Conservation (phyloP, 1,284 basidiomycete species). For the Lentinus polychrous region DNA sequence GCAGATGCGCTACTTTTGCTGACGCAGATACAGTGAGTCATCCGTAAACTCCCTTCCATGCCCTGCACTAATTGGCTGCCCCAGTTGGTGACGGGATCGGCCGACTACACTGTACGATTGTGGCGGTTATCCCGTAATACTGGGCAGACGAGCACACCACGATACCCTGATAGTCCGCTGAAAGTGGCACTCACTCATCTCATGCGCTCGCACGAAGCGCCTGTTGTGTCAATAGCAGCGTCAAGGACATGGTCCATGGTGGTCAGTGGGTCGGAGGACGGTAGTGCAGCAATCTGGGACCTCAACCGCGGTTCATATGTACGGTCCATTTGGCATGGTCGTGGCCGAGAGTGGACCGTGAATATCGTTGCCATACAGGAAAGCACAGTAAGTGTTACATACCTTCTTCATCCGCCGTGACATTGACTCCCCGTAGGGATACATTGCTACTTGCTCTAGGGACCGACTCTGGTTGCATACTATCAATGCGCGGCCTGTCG, state of each 20-base stretch:
- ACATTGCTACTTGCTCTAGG: slow-evolving; percentile 75
- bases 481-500: slow-evolving; percentile 73
- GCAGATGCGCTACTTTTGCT: slow-evolving; percentile 72
- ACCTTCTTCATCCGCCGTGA: slow-evolving; percentile 1
- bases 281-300: slow-evolving; percentile 87
- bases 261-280: slow-evolving; percentile 82
- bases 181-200: slow-evolving; percentile 55
- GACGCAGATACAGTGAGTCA: slow-evolving; percentile 42
- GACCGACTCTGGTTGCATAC: slow-evolving; percentile 70
- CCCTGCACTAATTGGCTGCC: background rate
- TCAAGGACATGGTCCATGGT: slow-evolving; percentile 81
- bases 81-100: slow-evolving; percentile 66
- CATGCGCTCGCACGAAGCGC: slow-evolving; percentile 69
- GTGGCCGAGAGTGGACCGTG: slow-evolving; percentile 42
- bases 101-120: slow-evolving; percentile 70
- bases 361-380: slow-evolving; percentile 78
- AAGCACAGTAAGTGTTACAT: slow-evolving; percentile 57
- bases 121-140: slow-evolving; percentile 55
- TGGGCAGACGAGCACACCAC: slow-evolving; percentile 18
- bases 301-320: slow-evolving; percentile 78
- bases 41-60: background rate
- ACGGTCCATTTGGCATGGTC: slow-evolving; percentile 65
- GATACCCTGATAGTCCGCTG: slow-evolving; percentile 18
- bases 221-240: slow-evolving; percentile 65
- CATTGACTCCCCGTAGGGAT: slow-evolving; percentile 44